Base-by-base conservation (phyloP, 2,329 filamentous ascomycete species). In the Colletotrichum sp. region DNA sequence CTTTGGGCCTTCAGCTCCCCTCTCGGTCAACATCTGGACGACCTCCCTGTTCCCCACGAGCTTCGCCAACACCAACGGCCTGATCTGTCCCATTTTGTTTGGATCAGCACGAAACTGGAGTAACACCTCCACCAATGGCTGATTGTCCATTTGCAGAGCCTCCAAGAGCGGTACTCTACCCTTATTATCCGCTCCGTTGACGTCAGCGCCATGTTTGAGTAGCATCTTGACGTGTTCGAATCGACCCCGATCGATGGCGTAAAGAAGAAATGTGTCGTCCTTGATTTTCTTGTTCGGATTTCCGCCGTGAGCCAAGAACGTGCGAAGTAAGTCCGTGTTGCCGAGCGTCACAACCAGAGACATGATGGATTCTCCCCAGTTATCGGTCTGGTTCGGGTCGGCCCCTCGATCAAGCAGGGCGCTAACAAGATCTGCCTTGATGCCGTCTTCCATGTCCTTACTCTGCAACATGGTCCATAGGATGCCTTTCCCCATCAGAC, bases 131-230 rank as follows among this genome's bases (percentile, higher is more conserved):
- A 78, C 69, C 16, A 79, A 26, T 2, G 48, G 36, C 5, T 52
- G 34, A 16, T 75, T 63, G 12, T 55, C 38, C 18, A 76, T 77
- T 73, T 81, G 79, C 12, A 82, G 75, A 13, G 81, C 80, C 62
- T 81, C 79, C n/a, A 79, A 14, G 3, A 77, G 64, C 10, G 76
- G 76, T 4, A 71, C 73, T 26, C 71, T 58, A 24, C 73, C 76
- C 32, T 77, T 73, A 10, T 28, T 58, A 30, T 77, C 66, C 21
- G 77, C 68, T 3, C 77, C 76, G 18, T 85, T 85, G 0, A 80
- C 73, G 48, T 85, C 80, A 1, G 83, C 83, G 6, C 83, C 84
- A 26, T 81, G 76, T 48, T 81, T 76, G 1, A 86, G 74, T 13
- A 85, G 77, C 13, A 80, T 61, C 56, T 74, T 77, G 0, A 74